phyloP scores from a whole-genome alignment of 495 filamentous ascomycete species.

The Neurospora sp. region DNA sequence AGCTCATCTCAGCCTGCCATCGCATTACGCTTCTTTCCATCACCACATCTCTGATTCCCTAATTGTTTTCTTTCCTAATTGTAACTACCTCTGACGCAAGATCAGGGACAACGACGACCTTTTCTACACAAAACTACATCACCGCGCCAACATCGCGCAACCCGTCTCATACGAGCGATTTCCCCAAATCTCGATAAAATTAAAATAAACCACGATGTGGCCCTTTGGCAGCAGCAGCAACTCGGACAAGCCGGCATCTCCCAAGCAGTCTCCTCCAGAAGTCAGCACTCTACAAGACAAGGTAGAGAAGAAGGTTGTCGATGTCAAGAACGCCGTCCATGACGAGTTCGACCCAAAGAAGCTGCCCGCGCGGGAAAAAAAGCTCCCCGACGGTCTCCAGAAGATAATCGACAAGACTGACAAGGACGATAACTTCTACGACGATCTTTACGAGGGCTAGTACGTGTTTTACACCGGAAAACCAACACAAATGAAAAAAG shows the following conservation, averaged over 20 bases:
- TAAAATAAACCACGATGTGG: slow-evolving; percentile 21
- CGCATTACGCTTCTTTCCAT: not conserved
- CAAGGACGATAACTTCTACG: slow-evolving; percentile 61
- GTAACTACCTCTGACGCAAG: not conserved
- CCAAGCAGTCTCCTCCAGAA: slow-evolving; percentile 13
- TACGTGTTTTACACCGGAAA: slow-evolving; percentile 38
- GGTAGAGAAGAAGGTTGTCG: slow-evolving; percentile 5
- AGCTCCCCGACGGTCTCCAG: slow-evolving; percentile 60
- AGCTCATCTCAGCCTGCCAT: not conserved
- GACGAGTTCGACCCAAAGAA: slow-evolving; percentile 31
- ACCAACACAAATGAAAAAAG: not conserved
- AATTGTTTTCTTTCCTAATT: not conserved
- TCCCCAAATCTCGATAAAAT: not conserved
- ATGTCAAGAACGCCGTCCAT: slow-evolving; percentile 9
- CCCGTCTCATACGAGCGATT: not conserved
- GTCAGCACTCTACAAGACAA: not conserved
- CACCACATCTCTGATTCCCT: not conserved
- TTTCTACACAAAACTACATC: not conserved
- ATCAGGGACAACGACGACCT: not conserved
- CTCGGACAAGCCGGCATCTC: slow-evolving; percentile 24
- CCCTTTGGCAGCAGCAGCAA: slow-evolving; percentile 29
- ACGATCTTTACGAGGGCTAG: slow-evolving; percentile 69
- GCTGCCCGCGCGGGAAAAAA: slow-evolving; percentile 48
- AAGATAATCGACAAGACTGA: slow-evolving; percentile 55
- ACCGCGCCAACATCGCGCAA: not conserved